Evolutionary conservation across 2,329 filamentous ascomycete species (phyloP), one percentile per base, ranked within the genome.

Genomic region (Diplodia sapinea): DNA sequence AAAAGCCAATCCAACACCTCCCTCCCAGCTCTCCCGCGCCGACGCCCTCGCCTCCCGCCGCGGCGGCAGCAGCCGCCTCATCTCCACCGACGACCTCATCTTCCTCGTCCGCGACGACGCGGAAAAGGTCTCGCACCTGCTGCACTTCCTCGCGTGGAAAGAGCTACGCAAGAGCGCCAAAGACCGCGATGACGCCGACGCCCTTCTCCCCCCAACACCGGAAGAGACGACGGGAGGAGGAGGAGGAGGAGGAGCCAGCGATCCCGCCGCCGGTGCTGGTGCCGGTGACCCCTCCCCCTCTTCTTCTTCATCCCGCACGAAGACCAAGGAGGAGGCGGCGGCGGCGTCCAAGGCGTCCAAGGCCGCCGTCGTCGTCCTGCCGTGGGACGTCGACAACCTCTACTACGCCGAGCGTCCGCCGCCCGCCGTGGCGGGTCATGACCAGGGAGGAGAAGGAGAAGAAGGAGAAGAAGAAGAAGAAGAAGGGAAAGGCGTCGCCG

Each of bases 101-200:
- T 59, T 59, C 56, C 56, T 59, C 23, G 47, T 59, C 15, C 56
- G 56, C 9, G 36, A 47, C 36, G 56, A 59, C 38, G 7, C 2
- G 2, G 56, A 61, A 1, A 61, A 61, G 40, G 56, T 61, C 1
- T 61, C 56, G 8, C 56, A 40, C 7, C 56, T 61, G 23, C 56
- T 26, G 15, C 43, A 40, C 9, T 61, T 61, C 56, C 56, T 61
- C 11, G 33, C 40, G 5, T 61, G 56, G 56, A 49, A 61, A 3
- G 56, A 61, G 26, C 56, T 61, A 0, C 56, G 56, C 23, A 49
- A 61, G 56, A 61, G 49, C 17, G 56, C 56, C 8, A 61, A 49
- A 2, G 56, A 61, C 38, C 29, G 29, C 23, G 56, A 49, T 1
- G 55, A 57, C 17, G 33, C n/a, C n/a, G n/a, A n/a, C n/a, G n/a